Base-by-base conservation (phyloP, 2,329 filamentous ascomycete species). In the Teratosphaeriaceae sp. region DNA sequence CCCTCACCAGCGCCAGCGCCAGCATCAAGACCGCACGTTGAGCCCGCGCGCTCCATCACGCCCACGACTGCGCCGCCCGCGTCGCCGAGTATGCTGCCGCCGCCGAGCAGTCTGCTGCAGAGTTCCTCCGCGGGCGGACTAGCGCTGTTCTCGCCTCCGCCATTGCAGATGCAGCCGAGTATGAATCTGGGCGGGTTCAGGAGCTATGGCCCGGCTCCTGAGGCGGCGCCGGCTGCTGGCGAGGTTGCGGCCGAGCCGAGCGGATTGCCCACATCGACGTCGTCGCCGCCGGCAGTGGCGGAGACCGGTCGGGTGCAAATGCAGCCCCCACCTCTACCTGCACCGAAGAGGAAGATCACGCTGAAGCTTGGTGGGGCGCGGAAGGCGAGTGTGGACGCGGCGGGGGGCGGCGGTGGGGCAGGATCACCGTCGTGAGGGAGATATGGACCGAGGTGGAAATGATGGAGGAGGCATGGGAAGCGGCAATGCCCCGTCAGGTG, bases 151-250 rank as follows among this genome's bases (percentile, higher is more conserved):
- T 41, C 46, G 3, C 38, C 50, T 6, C 46, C 52, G 5, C 47
- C 47, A 11, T 20, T 27, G 4, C 42, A 26, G 18, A 29, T 40
- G 22, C 23, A 27, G 12, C 18, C 41, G n/a, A 40, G 42, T 21
- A 40, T 51, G 38, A 58, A 58, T 40, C 33, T 56, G 37, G 55
- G 55, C 11, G 49, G 44, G 2, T 58, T 58, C 35, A 39, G 55
- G 16, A 47, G 43, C 15, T 58, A 52, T 30, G 51, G 48, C 19
- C 42, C 45, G 1, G 30, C 38, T 13, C 40, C 38, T 23, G 43
- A 38, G 22, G 27, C 37, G 13, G 27, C 30, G 6, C n/a, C 16
- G 6, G n/a, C 24, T 31, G 19, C 13, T 13, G 20, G 48, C 30
- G 51, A 47, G 29, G 35, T 43, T 8, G 35, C 43, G 13, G 31